Evolutionary conservation across 306 rosid species (phyloP), one percentile per base, ranked within the genome.

Genomic region (Rosa chinensis): DNA sequence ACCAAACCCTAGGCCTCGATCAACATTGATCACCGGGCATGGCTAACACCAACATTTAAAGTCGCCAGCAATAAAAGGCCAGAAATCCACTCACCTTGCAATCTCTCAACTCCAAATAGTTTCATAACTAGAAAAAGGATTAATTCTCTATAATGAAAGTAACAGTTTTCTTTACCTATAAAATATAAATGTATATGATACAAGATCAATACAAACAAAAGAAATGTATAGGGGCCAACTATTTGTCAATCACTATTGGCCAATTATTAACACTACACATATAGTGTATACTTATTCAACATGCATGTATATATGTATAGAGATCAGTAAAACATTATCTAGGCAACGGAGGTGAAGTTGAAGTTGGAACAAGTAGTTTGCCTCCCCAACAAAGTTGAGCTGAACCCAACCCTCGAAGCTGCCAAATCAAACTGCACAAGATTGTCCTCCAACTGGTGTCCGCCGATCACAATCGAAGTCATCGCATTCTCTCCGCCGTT

Each of bases 381-480:
- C 20, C 32, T 55, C 6, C 76, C 61, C 8, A 84, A 59, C 39
- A 84, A 43, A 21, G 85, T 82, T 1, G 86, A 88, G 78, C 81
- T 85, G 70, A 92, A 92, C 7, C 97, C 94, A 3, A 92, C 70
- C 77, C 82, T 75, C 0, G 81, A 80, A 0, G 77, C 52, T 8
- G 87, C 87, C 52, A 92, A 73, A 81, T 92, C 97, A 47, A 92
- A 89, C 81, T 88, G 89, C 43, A 92, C 63, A 10, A 89, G 79
- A 84, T 85, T 85, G 75, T 92, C 83, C 82, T 88, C 93, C 83
- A 90, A 7, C 55, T 92, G 94, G 78, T 85, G 76, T 48, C 93
- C 94, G 10, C 97, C 97, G 42, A 92, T 90, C 77, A 87, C 89
- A 6, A 92, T 63, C 12, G 87, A 52, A 2, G 90, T 82, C 64